phyloP scores from a whole-genome alignment of 495 filamentous ascomycete genomes.

The Neurospora pannonica region DNA sequence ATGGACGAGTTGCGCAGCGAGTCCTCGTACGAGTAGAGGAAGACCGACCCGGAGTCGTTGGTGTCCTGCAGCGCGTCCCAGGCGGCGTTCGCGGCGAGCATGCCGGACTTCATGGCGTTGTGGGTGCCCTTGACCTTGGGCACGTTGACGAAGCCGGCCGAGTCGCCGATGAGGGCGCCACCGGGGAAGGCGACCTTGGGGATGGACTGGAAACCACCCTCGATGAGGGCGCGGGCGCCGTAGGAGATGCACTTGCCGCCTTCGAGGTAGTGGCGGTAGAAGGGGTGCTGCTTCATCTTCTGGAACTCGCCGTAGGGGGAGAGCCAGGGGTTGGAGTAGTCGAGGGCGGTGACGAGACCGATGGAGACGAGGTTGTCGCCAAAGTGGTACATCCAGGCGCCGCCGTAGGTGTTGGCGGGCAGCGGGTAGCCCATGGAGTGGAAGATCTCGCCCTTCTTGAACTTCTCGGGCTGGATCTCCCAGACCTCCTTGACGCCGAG shows the following conservation, averaged over 20 bases:
- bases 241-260: conserved; percentile 98
- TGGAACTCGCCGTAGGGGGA: conserved; percentile 96
- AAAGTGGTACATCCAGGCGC: conserved; percentile 98
- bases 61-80: conserved; percentile 58
- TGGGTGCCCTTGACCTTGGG: conserved; percentile 99
- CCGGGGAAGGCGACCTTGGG: conserved; percentile 94
- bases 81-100: conserved; percentile 88
- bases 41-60: conserved; percentile 56
- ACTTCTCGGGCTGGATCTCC: conserved; percentile 92
- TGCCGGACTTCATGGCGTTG: conserved; percentile 94
- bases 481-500: conserved; percentile 94
- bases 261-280: conserved; percentile 72
- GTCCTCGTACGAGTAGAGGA: conserved; percentile 93
- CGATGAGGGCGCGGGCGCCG: conserved; percentile 83
- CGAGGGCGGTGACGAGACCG: conserved; percentile 86
- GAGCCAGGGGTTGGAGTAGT: conserved; percentile 95
- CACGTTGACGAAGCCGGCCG: conserved; percentile 93
- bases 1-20: conserved; percentile 75
- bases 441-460: conserved; percentile 70
- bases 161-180: conserved; percentile 91
- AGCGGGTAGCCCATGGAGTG: conserved; percentile 95
- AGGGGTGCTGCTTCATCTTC: conserved; percentile 94
- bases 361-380: conserved; percentile 94
- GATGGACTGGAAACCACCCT: conserved; percentile 96
- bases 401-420: conserved; percentile 83